phyloP scores from a whole-genome alignment of 495 filamentous ascomycete species.

The Penicillium bovifimosum region DNA sequence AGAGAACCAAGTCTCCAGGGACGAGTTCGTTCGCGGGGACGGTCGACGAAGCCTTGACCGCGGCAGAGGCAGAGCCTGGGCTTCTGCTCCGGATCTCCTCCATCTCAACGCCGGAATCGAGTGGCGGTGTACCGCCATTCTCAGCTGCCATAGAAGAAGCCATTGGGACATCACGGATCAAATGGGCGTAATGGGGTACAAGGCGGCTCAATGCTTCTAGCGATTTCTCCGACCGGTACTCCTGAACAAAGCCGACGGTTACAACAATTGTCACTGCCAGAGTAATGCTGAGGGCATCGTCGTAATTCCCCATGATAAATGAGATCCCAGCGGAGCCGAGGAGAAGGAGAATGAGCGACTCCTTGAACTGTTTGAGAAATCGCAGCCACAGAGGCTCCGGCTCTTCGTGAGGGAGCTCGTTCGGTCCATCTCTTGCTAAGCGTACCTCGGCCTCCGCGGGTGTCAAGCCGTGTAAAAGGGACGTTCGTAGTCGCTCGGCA shows the following conservation, averaged over 20 bases:
- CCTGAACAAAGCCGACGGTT: conserved; percentile 92
- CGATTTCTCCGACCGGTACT: conserved; percentile 96
- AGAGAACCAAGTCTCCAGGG: conserved; percentile 84
- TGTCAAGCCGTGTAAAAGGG: conserved; percentile 71
- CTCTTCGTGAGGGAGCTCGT: conserved; percentile 90
- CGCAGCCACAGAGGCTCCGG: conserved; percentile 92
- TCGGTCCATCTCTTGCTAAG: conserved; percentile 75
- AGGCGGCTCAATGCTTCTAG: conserved; percentile 90
- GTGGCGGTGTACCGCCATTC: conserved; percentile 13
- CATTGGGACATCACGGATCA: conserved; percentile 58
- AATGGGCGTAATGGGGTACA: conserved; percentile 89
- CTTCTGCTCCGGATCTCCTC: conserved; percentile 34
- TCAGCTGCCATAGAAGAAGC: conserved; percentile 18
- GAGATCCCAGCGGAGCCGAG: conserved; percentile 86
- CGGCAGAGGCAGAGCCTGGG: conserved; percentile 40
- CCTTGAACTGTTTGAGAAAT: conserved; percentile 94
- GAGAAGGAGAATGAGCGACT: conserved; percentile 83
- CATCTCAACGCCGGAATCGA: conserved; percentile 42
- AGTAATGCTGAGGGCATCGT: conserved; percentile 92
- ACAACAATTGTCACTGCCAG: conserved; percentile 96
- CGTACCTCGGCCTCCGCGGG: conserved; percentile 75
- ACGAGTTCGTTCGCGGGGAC: conserved; percentile 84
- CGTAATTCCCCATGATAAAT: conserved; percentile 87
- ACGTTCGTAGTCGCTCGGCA: conserved; percentile 74
- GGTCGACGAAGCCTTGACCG: conserved; percentile 70